These are phyloP conservation scores for Tolypocladium nubicola DNA, from an alignment of 2,329 filamentous ascomycete genomes.

Conservation along the genomic window DNA sequence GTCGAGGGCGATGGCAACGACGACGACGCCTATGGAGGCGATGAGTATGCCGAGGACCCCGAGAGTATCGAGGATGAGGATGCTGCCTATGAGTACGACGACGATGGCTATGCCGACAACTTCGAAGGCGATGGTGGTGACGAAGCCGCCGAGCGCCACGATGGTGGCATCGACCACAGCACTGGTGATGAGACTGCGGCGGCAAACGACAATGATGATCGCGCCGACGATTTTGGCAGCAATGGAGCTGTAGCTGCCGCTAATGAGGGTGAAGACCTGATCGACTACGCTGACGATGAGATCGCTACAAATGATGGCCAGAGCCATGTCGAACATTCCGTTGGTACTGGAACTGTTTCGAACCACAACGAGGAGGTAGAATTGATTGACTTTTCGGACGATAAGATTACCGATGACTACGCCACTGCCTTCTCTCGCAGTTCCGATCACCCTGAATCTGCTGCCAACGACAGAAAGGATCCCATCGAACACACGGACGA, in stretches of 20 bases:
- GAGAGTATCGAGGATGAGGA: neutral
- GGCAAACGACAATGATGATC: neutral
- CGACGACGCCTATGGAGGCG: neutral
- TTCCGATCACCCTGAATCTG: neutral
- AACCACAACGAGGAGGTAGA: neutral
- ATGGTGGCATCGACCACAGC: neutral
- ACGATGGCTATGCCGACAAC: constrained; percentile 1
- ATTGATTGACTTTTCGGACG: neutral
- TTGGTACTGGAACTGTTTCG: neutral
- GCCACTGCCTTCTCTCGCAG: neutral
- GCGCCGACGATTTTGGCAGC: neutral
- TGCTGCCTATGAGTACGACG: constrained; percentile 6
- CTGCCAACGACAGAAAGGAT: constrained; percentile 1
- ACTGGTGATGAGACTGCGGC: neutral
- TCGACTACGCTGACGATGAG: constrained; percentile 1
- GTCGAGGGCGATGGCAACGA: constrained; percentile 1
- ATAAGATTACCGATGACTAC: neutral
- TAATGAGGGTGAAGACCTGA: neutral
- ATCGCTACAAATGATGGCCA: neutral
- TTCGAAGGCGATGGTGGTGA: neutral
- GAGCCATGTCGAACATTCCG: neutral
- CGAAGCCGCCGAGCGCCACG: neutral
- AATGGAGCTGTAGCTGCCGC: neutral
- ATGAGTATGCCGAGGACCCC: neutral
- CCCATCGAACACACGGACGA: constrained; percentile 6